Percentiles rank a stretch among this genome's conserved stretches.
Conservation (phyloP, 164 flowering plant genomes). For the Liquidambar formosana region DNA sequence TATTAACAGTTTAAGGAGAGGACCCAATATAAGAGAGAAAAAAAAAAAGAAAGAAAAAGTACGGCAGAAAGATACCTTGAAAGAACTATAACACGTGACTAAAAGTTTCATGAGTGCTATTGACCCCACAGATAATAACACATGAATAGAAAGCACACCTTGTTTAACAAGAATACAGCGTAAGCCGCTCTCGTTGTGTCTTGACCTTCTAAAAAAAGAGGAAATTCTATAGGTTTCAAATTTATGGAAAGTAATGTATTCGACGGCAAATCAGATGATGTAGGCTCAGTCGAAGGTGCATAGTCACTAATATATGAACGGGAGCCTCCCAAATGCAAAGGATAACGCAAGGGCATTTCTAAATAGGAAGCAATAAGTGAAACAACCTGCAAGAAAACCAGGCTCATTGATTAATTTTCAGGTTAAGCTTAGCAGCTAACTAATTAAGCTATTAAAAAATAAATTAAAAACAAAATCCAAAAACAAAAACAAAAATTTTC, state of each 20-base stretch:
- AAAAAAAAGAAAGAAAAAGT: no score
- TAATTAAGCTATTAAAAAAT: not conserved
- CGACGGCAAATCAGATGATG: slow-evolving; percentile 43
- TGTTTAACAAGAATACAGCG: slow-evolving; percentile 93
- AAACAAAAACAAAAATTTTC: no score
- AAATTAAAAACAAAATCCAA: not conserved
- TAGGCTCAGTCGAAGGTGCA: slow-evolving; percentile 70
- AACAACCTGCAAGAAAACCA: slow-evolving; percentile 67
- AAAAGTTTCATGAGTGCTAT: no score
- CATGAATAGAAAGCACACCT: slow-evolving; percentile 46
- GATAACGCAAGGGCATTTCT: slow-evolving; percentile 85
- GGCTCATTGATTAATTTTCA: not conserved
- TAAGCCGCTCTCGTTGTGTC: slow-evolving; percentile 96
- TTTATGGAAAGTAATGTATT: slow-evolving; percentile 30
- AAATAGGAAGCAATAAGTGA: slow-evolving; percentile 80
- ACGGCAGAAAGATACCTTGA: no score
- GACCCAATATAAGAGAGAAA: no score
- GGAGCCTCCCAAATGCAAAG: slow-evolving; percentile 86
- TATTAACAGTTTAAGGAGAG: no score
- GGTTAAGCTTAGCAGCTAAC: not conserved
- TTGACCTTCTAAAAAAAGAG: slow-evolving; percentile 94
- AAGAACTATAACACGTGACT: no score
- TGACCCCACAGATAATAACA: not conserved
- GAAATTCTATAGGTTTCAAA: slow-evolving; percentile 69
- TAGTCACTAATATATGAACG: slow-evolving; percentile 68